Conservation (phyloP, 2,329 filamentous ascomycete genomes). For the Fusarium mexicanum region DNA sequence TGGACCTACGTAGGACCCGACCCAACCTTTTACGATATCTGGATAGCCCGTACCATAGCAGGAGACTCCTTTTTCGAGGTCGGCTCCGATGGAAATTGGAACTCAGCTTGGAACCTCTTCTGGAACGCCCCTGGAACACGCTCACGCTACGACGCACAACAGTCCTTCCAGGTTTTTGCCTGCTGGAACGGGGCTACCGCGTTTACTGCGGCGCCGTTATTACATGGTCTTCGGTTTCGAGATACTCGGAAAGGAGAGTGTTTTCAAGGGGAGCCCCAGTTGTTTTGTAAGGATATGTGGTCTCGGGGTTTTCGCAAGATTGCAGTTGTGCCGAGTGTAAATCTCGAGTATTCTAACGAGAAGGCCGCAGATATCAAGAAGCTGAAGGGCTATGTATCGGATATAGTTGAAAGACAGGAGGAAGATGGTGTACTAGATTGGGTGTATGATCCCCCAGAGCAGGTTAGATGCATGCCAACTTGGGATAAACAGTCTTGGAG, state of each 20-base stretch:
- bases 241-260: slow-evolving; percentile 55
- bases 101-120: slow-evolving; percentile 61
- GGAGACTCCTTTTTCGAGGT: slow-evolving; percentile 67
- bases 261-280: slow-evolving; percentile 62
- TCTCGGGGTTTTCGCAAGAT: slow-evolving; percentile 59
- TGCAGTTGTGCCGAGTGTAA: slow-evolving; percentile 65
- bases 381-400: slow-evolving; percentile 59
- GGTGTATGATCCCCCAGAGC: slow-evolving; percentile 54
- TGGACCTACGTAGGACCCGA: slow-evolving; percentile 59
- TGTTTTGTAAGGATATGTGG: slow-evolving; percentile 69
- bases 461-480: slow-evolving; percentile 59
- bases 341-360: slow-evolving; percentile 63
- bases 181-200: slow-evolving; percentile 69
- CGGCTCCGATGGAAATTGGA: slow-evolving; percentile 59
- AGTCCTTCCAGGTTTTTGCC: slow-evolving; percentile 68
- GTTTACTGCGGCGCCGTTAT: slow-evolving; percentile 60
- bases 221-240: slow-evolving; percentile 57
- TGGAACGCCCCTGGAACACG: slow-evolving; percentile 53
- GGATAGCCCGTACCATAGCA: slow-evolving; percentile 61
- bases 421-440: slow-evolving; percentile 52
- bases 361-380: slow-evolving; percentile 57
- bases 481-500: slow-evolving; percentile 55
- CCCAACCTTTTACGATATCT: slow-evolving; percentile 66
- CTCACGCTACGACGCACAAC: slow-evolving; percentile 45
- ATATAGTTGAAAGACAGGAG: slow-evolving; percentile 45